A percentile compares a stretch with the other conserved stretches of the same genome.
Conservation (phyloP, 176 grass and related monocot species). For the Canna indica region DNA sequence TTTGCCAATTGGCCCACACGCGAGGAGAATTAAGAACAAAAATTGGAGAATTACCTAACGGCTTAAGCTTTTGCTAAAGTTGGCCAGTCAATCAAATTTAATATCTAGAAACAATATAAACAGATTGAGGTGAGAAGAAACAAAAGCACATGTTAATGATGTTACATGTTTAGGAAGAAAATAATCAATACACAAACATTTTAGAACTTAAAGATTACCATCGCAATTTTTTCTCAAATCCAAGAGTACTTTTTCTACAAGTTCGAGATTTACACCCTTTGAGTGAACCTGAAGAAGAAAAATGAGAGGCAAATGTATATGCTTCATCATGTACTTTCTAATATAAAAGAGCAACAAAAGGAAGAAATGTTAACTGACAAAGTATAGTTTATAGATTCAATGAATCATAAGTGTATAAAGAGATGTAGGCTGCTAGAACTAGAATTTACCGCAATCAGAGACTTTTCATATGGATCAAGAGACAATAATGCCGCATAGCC, state of each 20-base stretch:
- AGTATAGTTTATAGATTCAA: conserved; percentile 9
- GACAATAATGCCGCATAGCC: conserved; percentile 50
- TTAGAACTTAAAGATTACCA: conserved; percentile 27
- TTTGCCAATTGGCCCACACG: no score
- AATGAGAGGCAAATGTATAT: conserved; percentile 9
- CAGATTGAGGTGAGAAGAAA: no score
- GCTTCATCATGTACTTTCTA: neutral
- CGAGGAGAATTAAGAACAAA: no score
- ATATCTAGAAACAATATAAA: no score
- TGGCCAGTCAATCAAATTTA: no score
- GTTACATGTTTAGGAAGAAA: neutral
- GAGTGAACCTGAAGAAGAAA: conserved; percentile 60
- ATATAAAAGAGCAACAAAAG: neutral
- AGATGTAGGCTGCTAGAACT: neutral
- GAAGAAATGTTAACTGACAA: neutral
- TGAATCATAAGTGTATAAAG: neutral
- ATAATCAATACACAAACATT: neutral
- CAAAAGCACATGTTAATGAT: no score
- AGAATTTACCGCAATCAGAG: conserved; percentile 52
- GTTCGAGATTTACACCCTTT: conserved; percentile 49
- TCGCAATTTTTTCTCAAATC: conserved; percentile 40
- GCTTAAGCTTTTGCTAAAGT: no score
- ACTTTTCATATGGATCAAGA: conserved; percentile 65
- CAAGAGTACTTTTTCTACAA: conserved; percentile 66
- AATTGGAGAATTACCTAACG: no score